These are phyloP conservation scores for Fusarium setosum DNA, from an alignment of 2,329 filamentous ascomycete genomes.

Conservation along the genomic window DNA sequence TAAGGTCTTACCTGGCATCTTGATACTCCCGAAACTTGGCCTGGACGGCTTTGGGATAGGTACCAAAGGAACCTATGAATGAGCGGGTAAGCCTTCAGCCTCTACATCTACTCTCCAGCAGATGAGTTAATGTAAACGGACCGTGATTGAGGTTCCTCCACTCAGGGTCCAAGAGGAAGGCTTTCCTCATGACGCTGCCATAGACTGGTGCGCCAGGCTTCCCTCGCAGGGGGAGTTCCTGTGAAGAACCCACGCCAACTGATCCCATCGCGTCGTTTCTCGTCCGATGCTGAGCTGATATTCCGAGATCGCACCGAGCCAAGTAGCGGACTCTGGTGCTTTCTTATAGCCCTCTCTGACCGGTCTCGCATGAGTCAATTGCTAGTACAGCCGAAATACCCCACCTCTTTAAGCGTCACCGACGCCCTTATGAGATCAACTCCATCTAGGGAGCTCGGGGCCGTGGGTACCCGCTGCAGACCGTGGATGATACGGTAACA, in stretches of 20 bases:
- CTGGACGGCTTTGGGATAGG: slow-evolving; percentile 73
- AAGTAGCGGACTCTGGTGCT: neutral
- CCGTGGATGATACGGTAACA: neutral
- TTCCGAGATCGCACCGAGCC: neutral
- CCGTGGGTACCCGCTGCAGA: slow-evolving; percentile 29
- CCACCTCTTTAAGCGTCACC: slow-evolving; percentile 38
- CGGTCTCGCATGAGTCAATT: slow-evolving; percentile 27
- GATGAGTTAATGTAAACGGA: slow-evolving; percentile 47
- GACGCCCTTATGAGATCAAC: slow-evolving; percentile 31
- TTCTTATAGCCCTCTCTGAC: slow-evolving; percentile 17
- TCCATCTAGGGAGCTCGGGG: neutral
- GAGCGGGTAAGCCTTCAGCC: no score
- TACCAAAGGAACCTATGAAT: slow-evolving; percentile 79
- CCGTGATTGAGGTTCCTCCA: slow-evolving; percentile 85
- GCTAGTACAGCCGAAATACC: slow-evolving; percentile 17
- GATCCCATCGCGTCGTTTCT: slow-evolving; percentile 34
- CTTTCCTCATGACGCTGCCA: slow-evolving; percentile 60
- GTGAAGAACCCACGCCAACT: slow-evolving; percentile 18
- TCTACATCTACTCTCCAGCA: neutral
- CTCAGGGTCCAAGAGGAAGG: slow-evolving; percentile 76
- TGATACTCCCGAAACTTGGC: slow-evolving; percentile 72
- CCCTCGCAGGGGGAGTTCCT: slow-evolving; percentile 38
- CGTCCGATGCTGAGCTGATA: neutral
- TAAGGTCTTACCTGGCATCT: slow-evolving; percentile 55
- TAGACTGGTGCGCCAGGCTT: slow-evolving; percentile 40